Evolutionary conservation across 495 filamentous ascomycete species (phyloP), one percentile per base, ranked within the genome.

Genomic region (Aspergillus incahuasiensis): DNA sequence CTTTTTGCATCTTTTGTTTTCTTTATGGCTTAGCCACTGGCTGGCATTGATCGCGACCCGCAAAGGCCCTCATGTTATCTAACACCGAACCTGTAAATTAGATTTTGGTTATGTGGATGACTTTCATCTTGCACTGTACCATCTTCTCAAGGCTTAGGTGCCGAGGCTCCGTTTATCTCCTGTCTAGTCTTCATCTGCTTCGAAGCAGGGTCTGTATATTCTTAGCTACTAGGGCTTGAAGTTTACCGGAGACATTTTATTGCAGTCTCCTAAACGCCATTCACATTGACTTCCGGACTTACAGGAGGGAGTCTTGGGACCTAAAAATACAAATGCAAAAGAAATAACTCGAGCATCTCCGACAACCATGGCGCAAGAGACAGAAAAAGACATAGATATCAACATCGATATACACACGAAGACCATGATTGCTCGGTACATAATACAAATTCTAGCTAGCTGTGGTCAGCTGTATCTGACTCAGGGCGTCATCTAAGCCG

Each of bases 281-380:
- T 38, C 71, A 73, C 49, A 79, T 55, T 46, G 79, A 34, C 77
- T 35, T 35, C 32, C 32, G 63, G 12, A n/a, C 38, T 16, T 18
- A 16, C 56, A 78, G 81, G 30, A 89, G 43, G 45, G 32, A 50
- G 21, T 40, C 16, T 22, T 35, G 25, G 41, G 24, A 58, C 90
- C 71, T 52, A 85, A 77, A 61, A 78, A 71, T 70, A 86, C 86
- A 69, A 86, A 6, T 40, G 38, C 38, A n/a, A 16, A 18, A 40
- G 34, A 38, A 15, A 38, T 15, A 38, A 11, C 28, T 30, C 5
- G 9, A 30, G 28, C 28, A 5, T 30, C 28, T 30, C 28, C 28
- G 28, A 30, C 28, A 30, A 30, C 28, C n/a, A 30, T 30, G 9
- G 28, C 28, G 28, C 28, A 30, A 30, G 28, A 30, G 28, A n/a